These are phyloP conservation scores for Podospora pseudoanserina DNA, from an alignment of 495 filamentous ascomycete species.

Conservation along the genomic window DNA sequence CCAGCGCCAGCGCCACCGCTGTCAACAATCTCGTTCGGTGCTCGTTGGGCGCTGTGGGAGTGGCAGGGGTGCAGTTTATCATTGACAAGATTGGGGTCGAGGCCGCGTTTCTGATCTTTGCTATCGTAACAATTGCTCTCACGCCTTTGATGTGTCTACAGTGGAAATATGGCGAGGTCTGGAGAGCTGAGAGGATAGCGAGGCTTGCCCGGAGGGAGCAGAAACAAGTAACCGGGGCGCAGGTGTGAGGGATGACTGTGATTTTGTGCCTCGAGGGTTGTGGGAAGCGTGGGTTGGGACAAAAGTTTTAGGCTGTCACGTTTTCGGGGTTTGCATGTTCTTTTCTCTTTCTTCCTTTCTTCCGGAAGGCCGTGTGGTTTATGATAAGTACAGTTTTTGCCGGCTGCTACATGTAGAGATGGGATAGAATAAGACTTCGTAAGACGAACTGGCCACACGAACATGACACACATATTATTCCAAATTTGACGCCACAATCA, in stretches of 20 bases:
- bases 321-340: too few relatives aligned
- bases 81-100: conserved; percentile 56
- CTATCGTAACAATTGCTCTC: conserved; percentile 43
- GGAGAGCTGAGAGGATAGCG: conserved; percentile 26
- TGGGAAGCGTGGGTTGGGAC: too few relatives aligned
- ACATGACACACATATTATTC: too few relatives aligned
- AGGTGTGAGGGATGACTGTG: not conserved
- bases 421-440: too few relatives aligned
- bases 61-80: conserved; percentile 60
- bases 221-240: not conserved
- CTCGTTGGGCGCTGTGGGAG: conserved; percentile 58
- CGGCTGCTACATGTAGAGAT: too few relatives aligned
- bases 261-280: too few relatives aligned
- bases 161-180: conserved; percentile 28
- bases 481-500: too few relatives aligned
- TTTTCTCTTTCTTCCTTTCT: too few relatives aligned
- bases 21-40: conserved; percentile 63
- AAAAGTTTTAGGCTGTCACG: too few relatives aligned
- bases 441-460: too few relatives aligned
- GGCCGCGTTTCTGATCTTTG: conserved; percentile 60
- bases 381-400: too few relatives aligned
- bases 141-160: conserved; percentile 46
- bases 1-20: conserved; percentile 58
- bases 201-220: conserved; percentile 18
- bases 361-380: too few relatives aligned